Evolutionary conservation across 495 filamentous ascomycete genomes (phyloP).

Genomic region (Copromyces sp.): DNA sequence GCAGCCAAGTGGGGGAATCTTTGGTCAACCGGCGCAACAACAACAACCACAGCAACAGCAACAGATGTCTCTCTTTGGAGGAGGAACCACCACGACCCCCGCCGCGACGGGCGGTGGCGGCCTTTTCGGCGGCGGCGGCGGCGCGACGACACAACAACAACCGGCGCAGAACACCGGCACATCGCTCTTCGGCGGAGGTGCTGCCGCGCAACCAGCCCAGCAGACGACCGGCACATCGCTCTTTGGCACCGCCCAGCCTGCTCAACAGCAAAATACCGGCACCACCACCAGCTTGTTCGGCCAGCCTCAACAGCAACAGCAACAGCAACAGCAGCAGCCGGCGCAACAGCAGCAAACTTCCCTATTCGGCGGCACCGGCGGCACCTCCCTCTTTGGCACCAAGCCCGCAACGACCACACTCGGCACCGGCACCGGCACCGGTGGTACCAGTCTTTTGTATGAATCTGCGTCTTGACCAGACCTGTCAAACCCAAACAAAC

Average conservation of each 20-base stretch:
- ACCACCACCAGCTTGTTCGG: conserved; percentile 16
- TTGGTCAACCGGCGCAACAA: conserved; percentile 17
- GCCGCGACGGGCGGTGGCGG: conserved; percentile 14
- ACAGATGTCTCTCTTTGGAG: background rate
- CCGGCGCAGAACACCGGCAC: conserved; percentile 8
- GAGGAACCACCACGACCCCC: conserved; percentile 1
- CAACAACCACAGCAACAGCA: background rate
- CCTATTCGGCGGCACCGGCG: conserved; percentile 30
- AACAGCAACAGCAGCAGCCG: conserved; percentile 7
- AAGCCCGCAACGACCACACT: conserved; percentile 15
- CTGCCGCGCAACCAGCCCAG: conserved; percentile 13
- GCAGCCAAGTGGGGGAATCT: conserved; percentile 13
- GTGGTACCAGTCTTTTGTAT: too few relatives aligned
- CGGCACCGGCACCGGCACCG: conserved; percentile 5
- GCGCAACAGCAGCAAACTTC: conserved; percentile 7
- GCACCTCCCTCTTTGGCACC: conserved; percentile 31
- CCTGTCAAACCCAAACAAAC: too few relatives aligned
- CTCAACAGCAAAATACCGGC: background rate
- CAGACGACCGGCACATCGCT: conserved; percentile 7
- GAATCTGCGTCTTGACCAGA: too few relatives aligned
- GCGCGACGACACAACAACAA: conserved; percentile 1
- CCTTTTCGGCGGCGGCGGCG: conserved; percentile 20
- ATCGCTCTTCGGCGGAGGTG: background rate
- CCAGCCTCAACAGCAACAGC: background rate
- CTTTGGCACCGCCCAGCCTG: conserved; percentile 11